Percentiles rank a stretch among this genome's conserved stretches.
phyloP scores from a whole-genome alignment of 2,329 filamentous ascomycete genomes.

The Alternaria panax region DNA sequence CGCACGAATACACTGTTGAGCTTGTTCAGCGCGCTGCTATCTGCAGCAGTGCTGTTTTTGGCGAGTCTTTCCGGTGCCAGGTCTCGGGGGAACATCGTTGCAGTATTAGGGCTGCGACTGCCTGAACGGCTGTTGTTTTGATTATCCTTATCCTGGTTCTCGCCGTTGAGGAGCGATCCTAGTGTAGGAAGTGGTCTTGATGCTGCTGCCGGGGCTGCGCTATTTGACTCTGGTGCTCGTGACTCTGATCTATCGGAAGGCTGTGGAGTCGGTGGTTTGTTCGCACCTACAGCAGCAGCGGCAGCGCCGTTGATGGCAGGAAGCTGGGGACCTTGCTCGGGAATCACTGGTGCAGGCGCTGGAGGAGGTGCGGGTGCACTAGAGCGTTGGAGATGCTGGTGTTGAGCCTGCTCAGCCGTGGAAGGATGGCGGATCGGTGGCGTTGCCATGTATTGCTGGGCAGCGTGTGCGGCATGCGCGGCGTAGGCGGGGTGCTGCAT shows the following conservation, averaged over 20 bases:
- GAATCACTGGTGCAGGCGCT: conserved; percentile 26
- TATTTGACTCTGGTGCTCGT: conserved; percentile 50
- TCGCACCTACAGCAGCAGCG: conserved; percentile 27
- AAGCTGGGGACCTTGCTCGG: conserved; percentile 47
- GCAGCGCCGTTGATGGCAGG: conserved; percentile 45
- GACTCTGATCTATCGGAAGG: conserved; percentile 51
- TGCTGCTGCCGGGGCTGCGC: conserved; percentile 27
- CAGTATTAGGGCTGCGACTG: conserved; percentile 52
- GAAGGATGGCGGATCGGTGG: conserved; percentile 53
- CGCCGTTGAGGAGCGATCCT: conserved; percentile 44
- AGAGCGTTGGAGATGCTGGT: conserved; percentile 48
- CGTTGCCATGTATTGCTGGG: conserved; percentile 46
- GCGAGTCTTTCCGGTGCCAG: conserved; percentile 42
- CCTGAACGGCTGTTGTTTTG: conserved; percentile 50
- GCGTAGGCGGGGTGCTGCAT: conserved; percentile 39
- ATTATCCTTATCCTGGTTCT: conserved; percentile 38
- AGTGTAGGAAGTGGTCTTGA: conserved; percentile 57
- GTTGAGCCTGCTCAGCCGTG: conserved; percentile 48
- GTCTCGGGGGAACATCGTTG: conserved; percentile 39
- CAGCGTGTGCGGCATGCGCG: conserved; percentile 39
- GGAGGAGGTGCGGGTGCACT: conserved; percentile 29
- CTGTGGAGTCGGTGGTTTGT: conserved; percentile 43
- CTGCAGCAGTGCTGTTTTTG: conserved; percentile 43
- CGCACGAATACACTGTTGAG: conserved; percentile 46
- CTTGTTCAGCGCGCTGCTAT: conserved; percentile 43